Evolutionary conservation across 1,284 basidiomycete species (phyloP).

Genomic region (Irpex sp.): DNA sequence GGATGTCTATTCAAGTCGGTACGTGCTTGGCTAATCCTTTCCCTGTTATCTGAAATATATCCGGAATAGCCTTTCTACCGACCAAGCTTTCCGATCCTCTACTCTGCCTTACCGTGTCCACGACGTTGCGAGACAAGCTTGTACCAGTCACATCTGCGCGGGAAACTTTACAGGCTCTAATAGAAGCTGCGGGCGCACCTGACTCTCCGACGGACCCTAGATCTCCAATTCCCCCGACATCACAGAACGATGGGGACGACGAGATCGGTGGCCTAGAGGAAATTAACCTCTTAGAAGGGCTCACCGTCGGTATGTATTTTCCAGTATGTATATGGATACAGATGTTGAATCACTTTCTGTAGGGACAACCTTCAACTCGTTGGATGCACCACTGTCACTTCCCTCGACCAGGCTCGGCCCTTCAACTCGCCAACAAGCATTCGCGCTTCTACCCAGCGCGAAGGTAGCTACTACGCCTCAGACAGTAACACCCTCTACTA

Average conservation of each 20-base stretch:
- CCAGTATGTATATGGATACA: too few relatives aligned
- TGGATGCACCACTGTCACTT: conserved; percentile 38
- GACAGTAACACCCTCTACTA: conserved; percentile 15
- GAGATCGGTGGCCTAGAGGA: conserved; percentile 60
- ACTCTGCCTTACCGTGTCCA: conserved; percentile 76
- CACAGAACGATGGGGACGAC: conserved; percentile 29
- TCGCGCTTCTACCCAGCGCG: conserved; percentile 31
- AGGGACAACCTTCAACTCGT: conserved; percentile 47
- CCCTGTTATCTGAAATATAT: too few relatives aligned
- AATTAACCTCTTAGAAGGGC: conserved; percentile 74
- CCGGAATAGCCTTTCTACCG: too few relatives aligned
- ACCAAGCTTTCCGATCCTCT: conserved; percentile 72
- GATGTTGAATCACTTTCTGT: neutral
- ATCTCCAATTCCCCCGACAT: conserved; percentile 17
- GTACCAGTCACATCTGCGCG: conserved; percentile 48
- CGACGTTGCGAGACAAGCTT: conserved; percentile 74
- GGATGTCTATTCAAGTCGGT: conserved; percentile 74
- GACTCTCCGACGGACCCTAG: conserved; percentile 14
- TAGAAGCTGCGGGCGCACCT: conserved; percentile 33
- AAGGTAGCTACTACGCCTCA: conserved; percentile 4
- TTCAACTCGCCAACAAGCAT: conserved; percentile 56
- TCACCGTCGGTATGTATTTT: conserved; percentile 42
- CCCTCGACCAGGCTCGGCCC: conserved; percentile 66
- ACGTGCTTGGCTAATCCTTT: too few relatives aligned
- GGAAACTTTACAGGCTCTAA: conserved; percentile 48